A percentile compares a stretch with the other conserved stretches of the same genome.
phyloP scores from a whole-genome alignment of 352 stramenopile species.

The Phytophthora macrochlamydospora region DNA sequence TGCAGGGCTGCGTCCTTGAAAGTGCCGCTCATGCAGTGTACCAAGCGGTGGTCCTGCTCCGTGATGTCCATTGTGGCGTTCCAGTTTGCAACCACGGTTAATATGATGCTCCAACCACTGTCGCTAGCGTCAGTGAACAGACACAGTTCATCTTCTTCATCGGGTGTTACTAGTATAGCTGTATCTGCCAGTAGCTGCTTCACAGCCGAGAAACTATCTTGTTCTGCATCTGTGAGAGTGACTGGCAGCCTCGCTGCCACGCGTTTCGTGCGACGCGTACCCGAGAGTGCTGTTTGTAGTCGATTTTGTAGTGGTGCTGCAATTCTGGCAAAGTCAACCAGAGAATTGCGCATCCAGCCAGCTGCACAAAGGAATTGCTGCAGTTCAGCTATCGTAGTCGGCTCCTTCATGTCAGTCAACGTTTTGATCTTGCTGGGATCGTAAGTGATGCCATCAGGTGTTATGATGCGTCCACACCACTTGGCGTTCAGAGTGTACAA shows the following conservation, averaged over 20 bases:
- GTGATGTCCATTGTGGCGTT: background rate
- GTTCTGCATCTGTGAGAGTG: background rate
- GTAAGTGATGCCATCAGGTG: background rate
- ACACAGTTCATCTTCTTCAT: background rate
- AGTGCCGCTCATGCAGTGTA: slow-evolving; percentile 8
- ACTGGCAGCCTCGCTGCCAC: background rate
- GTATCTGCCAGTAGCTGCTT: background rate
- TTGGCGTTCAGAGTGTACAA: slow-evolving; percentile 1
- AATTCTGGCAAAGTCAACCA: background rate
- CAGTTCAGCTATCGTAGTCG: background rate
- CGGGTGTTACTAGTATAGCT: background rate
- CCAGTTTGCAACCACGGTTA: background rate
- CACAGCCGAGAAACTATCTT: background rate
- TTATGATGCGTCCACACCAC: background rate
- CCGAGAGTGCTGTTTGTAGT: background rate
- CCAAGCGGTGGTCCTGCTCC: background rate
- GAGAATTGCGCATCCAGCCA: background rate
- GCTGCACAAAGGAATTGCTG: background rate
- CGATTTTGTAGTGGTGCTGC: background rate
- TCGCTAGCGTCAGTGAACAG: background rate
- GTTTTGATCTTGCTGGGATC: background rate
- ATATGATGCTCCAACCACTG: background rate
- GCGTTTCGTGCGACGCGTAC: background rate
- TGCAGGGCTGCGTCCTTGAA: background rate
- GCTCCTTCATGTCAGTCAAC: background rate